Evolutionary conservation across 1,139 yeast species (phyloP), one percentile per base, ranked within the genome.

Genomic region (Pneumocystis murina): DNA sequence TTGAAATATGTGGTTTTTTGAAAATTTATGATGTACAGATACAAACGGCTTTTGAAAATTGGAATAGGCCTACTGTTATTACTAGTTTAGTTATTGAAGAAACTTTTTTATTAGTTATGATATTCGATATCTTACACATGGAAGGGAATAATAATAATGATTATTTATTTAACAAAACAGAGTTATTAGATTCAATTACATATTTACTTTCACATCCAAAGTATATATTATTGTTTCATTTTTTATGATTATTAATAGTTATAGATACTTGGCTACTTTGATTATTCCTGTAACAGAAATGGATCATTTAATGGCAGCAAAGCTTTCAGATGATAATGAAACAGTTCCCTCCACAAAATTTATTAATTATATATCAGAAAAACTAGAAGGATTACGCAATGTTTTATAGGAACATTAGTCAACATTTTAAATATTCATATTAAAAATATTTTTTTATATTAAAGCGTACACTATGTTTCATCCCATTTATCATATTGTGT

Each of bases 401-500:
- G 16, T 59, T 59, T 30, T 40, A 30, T 28, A 48, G 8, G 28
- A 12, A n/a, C 33, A 48, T 12, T 48, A 24, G 17, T 20, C 33
- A 24, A 4, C 24, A 48, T 48, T 48, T 48, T 48, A 48, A 48
- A 12, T 16, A 48, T 10, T 48, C 16, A 17, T 41, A 41, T 41
- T 20, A 41, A 1, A 8, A 24, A 48, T 20, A 10, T 12, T 33
- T 33, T 59, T 59, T 40, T 59, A 59, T 16, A 39, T 59, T 14
- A 39, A 24, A 58, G 40, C 28, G 7, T 28, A n/a, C 20, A 54
- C 65, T 73, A 80, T 64, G 78, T 79, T 67, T 84, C 89, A 66
- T 76, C 83, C 97, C 97, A 91, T 73, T 86, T 88, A 64, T 96
- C 96, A 68, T 80, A 80, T 69, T 81, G 84, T 72, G 82, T 82